These are phyloP conservation scores for Moesziomyces sp. DNA, from an alignment of 1,284 basidiomycete genomes.

Conservation along the genomic window DNA sequence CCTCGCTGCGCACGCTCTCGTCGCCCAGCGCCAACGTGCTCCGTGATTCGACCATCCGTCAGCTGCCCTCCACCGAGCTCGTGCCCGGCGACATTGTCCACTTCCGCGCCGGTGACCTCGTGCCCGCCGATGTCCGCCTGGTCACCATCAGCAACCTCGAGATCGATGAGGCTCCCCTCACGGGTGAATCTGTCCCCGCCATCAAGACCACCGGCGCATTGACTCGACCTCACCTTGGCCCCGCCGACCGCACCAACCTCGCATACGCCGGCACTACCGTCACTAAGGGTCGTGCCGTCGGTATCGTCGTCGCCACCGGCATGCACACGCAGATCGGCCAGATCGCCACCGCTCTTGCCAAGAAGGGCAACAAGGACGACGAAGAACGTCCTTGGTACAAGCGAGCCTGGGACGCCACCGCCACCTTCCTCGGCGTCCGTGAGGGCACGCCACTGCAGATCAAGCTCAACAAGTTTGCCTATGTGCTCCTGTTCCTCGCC, in stretches of 20 bases:
- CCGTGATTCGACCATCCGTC: slow-evolving; percentile 37
- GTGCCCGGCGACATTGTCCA: slow-evolving; percentile 73
- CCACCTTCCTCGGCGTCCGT: slow-evolving; percentile 69
- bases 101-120: slow-evolving; percentile 56
- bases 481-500: slow-evolving; percentile 73
- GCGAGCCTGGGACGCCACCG: slow-evolving; percentile 52
- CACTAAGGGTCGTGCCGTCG: slow-evolving; percentile 59
- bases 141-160: slow-evolving; percentile 59
- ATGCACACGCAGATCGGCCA: slow-evolving; percentile 59
- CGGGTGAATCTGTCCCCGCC: slow-evolving; percentile 60
- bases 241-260: slow-evolving; percentile 58
- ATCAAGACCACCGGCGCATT: slow-evolving; percentile 50
- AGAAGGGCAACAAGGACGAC: slow-evolving; percentile 26
- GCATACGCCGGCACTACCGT: slow-evolving; percentile 59
- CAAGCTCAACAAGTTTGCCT: slow-evolving; percentile 75
- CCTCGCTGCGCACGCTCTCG: slow-evolving; percentile 57
- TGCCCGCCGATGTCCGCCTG: slow-evolving; percentile 61
- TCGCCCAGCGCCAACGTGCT: slow-evolving; percentile 57
- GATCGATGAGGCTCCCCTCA: slow-evolving; percentile 61
- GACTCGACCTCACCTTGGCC: slow-evolving; percentile 41
- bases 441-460: slow-evolving; percentile 75
- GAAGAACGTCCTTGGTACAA: slow-evolving; percentile 33
- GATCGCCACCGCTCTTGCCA: slow-evolving; percentile 58
- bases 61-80: slow-evolving; percentile 34
- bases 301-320: slow-evolving; percentile 58